Conservation (phyloP, 2,329 filamentous ascomycete genomes). For the Dryadomyces sulphureus region DNA sequence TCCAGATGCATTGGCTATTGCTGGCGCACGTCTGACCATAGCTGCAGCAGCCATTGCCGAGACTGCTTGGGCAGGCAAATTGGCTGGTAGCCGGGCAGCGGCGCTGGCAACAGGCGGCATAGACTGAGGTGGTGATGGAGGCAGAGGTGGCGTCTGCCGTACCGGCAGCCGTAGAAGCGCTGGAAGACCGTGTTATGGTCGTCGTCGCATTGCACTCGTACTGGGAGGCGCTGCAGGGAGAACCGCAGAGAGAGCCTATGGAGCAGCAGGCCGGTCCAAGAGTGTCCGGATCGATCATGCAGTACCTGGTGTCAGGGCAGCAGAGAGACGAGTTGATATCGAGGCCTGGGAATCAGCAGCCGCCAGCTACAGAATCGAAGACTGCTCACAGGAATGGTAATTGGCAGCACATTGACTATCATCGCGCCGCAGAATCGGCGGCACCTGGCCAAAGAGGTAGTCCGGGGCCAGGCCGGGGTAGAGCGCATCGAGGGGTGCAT, state of each 20-base stretch:
- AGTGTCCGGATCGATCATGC: constrained; percentile 16
- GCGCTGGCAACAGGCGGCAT: constrained; percentile 24
- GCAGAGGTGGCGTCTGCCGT: constrained; percentile 14
- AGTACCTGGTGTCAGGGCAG: constrained; percentile 16
- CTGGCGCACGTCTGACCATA: constrained; percentile 28
- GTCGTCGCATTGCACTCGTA: constrained; percentile 17
- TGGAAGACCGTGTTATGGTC: constrained; percentile 11
- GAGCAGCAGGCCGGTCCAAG: constrained; percentile 16
- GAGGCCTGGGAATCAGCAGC: constrained; percentile 9
- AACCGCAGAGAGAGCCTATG: constrained; percentile 17
- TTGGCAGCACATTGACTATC: constrained; percentile 5
- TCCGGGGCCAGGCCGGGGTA: background rate
- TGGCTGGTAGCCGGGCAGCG: constrained; percentile 24
- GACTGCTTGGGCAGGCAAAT: constrained; percentile 27
- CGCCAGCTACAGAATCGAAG: background rate
- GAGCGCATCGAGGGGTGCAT: background rate
- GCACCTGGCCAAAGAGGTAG: constrained; percentile 3
- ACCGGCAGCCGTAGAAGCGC: constrained; percentile 8
- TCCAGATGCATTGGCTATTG: constrained; percentile 20
- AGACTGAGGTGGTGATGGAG: constrained; percentile 14
- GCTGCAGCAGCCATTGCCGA: constrained; percentile 35
- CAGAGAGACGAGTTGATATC: constrained; percentile 15
- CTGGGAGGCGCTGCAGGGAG: constrained; percentile 15
- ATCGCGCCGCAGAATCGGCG: constrained; percentile 5
- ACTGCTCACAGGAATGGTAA: constrained; percentile 9